Conservation (phyloP, 192 early-diverging fungal genomes). For the Mortierella claussenii region DNA sequence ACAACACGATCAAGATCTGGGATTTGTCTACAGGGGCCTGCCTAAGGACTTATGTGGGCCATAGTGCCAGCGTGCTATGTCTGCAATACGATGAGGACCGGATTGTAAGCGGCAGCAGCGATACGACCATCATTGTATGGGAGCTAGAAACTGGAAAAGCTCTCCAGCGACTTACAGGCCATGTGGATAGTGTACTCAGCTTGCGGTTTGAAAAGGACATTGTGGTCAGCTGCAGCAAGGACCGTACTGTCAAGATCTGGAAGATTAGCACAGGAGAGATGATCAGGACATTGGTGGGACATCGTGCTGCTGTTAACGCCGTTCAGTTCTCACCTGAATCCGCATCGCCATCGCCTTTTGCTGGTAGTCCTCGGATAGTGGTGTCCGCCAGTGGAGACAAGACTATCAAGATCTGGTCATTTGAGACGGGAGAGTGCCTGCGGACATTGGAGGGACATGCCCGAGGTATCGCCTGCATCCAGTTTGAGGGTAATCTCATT, state of each 20-base stretch:
- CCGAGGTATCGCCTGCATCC: conserved; percentile 89
- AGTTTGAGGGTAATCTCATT: conserved; percentile 87
- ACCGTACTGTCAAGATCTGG: conserved; percentile 88
- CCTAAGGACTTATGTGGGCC: conserved; percentile 72
- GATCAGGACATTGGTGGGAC: conserved; percentile 72
- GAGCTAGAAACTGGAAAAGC: conserved; percentile 68
- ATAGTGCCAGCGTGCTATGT: conserved; percentile 85
- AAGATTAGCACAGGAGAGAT: conserved; percentile 66
- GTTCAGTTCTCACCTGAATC: conserved; percentile 72
- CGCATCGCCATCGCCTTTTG: conserved; percentile 81
- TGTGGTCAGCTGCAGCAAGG: conserved; percentile 87
- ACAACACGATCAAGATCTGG: conserved; percentile 81
- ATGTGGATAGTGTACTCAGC: conserved; percentile 77
- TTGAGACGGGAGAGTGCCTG: conserved; percentile 73
- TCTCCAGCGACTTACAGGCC: conserved; percentile 58
- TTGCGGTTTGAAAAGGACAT: conserved; percentile 78
- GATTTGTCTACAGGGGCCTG: conserved; percentile 69
- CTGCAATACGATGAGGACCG: conserved; percentile 78
- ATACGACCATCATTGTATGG: conserved; percentile 76
- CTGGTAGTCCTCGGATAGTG: conserved; percentile 75
- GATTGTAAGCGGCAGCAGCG: conserved; percentile 78
- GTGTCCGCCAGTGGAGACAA: conserved; percentile 85
- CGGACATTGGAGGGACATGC: conserved; percentile 78
- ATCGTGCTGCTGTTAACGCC: conserved; percentile 88
- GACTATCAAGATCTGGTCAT: conserved; percentile 86